Conservation (phyloP, 1,284 basidiomycete genomes). For the Moesziomyces globuligerus region DNA sequence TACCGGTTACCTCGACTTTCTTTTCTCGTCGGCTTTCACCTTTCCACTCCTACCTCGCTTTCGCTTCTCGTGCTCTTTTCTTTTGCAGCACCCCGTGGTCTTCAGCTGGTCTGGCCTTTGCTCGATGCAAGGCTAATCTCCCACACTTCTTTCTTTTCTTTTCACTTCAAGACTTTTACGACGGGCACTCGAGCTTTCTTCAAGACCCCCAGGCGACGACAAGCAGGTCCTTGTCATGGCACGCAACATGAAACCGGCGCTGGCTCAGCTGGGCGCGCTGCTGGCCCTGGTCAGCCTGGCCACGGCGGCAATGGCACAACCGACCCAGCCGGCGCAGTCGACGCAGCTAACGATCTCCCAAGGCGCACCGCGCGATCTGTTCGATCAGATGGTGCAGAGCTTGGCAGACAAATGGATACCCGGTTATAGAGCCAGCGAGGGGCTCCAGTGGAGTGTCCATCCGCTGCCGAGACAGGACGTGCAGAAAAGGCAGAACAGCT, state of each 20-base stretch:
- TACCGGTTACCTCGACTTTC: no score
- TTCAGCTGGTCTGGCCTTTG: slow-evolving; percentile 20
- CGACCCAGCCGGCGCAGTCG: no score
- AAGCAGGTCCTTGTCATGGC: slow-evolving; percentile 14
- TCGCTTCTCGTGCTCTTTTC: no score
- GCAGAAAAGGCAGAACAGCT: slow-evolving; percentile 19
- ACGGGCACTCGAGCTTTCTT: no score
- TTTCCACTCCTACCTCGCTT: not conserved
- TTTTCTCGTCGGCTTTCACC: no score
- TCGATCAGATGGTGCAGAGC: slow-evolving; percentile 27
- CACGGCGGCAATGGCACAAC: not conserved
- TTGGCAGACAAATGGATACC: slow-evolving; percentile 19
- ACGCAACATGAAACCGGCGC: no score
- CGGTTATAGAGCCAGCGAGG: not conserved
- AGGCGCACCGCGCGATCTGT: slow-evolving; percentile 16
- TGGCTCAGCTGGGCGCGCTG: no score
- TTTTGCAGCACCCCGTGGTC: not conserved
- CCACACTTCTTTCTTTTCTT: not conserved
- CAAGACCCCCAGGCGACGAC: slow-evolving; percentile 1
- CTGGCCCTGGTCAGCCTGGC: not conserved
- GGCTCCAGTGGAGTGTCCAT: slow-evolving; percentile 27
- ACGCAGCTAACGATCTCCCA: not conserved
- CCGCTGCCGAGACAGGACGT: slow-evolving; percentile 10
- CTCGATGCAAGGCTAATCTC: slow-evolving; percentile 6
- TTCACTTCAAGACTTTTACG: no score